Base-by-base conservation (phyloP, 192 early-diverging fungal genomes). In the Backusella sp. region DNA sequence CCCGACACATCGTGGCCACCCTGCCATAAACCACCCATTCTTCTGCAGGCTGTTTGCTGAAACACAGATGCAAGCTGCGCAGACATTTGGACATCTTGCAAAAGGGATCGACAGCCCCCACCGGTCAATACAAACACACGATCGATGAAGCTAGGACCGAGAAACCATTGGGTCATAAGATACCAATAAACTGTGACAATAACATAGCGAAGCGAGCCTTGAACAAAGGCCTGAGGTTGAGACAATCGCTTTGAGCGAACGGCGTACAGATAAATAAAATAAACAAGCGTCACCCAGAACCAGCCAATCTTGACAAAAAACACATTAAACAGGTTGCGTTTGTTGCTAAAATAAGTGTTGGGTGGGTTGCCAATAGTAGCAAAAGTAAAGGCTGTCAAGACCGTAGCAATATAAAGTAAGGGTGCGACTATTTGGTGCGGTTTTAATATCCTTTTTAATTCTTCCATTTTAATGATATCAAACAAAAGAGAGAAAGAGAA, bases 1-100 rank as follows among this genome's bases (percentile, higher is more conserved):
- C 96, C 96, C 0, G 91, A 93, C 23, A 96, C 82, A 87, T 98
- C 96, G 76, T 95, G 89, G 5, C 95, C 96, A 68, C 90, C 91
- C 14, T 68, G 41, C 95, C 94, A 96, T 15, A 73, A 30, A 17
- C 94, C 95, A 12, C 92, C 92, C 66, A 84, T 68, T 26, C 73
- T 71, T 36, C 85, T 59, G 53, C 85, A 84, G 6, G 52, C 74
- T 37, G 46, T n/a, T 32, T 80, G 79, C n/a, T 73, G 66, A 37
- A 76, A 70, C 53, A 82, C 4, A 73, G 76, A 53, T 73, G 76
- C 26, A 77, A 53, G 68, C 44, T 59, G 56, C 59, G 66, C 42
- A 69, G 67, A 35, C 26, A n/a, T 5, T 26, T 74, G 21, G 15
- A 28, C 37, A 15, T 77, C 76, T 52, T 66, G n/a, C 26, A 42